These are phyloP conservation scores for Microdochium paspali DNA, from an alignment of 2,329 filamentous ascomycete genomes.

Conservation along the genomic window DNA sequence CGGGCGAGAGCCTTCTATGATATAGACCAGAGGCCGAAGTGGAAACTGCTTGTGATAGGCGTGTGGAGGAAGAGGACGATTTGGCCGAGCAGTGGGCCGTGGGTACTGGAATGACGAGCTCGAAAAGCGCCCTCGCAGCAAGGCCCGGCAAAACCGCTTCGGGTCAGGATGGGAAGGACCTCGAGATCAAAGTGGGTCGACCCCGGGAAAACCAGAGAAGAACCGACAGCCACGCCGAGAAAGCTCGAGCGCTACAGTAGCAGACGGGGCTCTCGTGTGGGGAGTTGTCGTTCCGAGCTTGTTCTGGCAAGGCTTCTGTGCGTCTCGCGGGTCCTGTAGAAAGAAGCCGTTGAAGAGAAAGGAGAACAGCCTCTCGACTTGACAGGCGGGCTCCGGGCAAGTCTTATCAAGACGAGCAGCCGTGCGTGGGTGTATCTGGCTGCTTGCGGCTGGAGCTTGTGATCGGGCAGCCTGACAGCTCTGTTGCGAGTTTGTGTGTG, in stretches of 20 bases:
- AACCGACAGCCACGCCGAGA: constrained; percentile 1
- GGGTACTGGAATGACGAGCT: background rate
- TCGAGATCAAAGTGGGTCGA: background rate
- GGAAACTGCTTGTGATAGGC: background rate
- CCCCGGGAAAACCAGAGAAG: background rate
- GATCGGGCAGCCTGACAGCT: background rate
- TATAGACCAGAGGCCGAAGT: background rate
- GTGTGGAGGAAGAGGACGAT: background rate
- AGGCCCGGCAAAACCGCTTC: background rate
- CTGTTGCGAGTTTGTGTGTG: background rate
- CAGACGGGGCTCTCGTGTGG: background rate
- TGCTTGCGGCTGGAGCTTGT: background rate
- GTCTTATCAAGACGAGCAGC: background rate
- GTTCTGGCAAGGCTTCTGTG: background rate
- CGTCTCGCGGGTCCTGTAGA: background rate
- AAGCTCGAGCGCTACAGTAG: background rate
- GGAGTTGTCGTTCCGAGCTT: background rate
- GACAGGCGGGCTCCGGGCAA: background rate
- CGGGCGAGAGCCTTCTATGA: background rate
- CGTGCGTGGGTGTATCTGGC: background rate
- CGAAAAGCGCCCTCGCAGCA: background rate
- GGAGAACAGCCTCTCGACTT: background rate
- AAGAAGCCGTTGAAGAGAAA: background rate
- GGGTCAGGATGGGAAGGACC: constrained; percentile 1
- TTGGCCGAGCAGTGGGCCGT: background rate